Base-by-base conservation (phyloP, 2,329 filamentous ascomycete species). In the Dactylellina parvicollis region DNA sequence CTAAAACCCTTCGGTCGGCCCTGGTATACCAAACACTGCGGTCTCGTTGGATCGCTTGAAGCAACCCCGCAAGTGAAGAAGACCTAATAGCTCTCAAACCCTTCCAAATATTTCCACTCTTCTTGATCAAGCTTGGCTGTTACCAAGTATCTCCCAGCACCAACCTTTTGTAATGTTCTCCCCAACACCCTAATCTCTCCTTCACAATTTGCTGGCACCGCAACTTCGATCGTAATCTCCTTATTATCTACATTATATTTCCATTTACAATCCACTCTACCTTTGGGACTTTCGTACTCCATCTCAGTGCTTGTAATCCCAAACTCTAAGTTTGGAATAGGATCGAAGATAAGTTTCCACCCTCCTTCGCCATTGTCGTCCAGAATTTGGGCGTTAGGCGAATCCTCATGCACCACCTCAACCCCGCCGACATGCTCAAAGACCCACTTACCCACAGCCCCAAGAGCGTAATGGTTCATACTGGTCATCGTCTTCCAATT, bases 381-480 rank as follows among this genome's bases (percentile, higher is more conserved):
- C 18, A 56, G 18, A 10, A 56, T 40, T n/a, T 26, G 4, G 12
- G 52, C 18, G 7, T 42, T 56, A 7, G 52, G 52, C 14, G 52
- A 56, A 49, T 62, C 56, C 5, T 57, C 57, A n/a, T 52, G 47
- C n/a, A 55, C 49, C 0, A 81, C 80, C 0, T 79, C 78, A 0
- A 84, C 76, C 0, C 83, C 83, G 1, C 82, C 83, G 12, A 84
- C 79, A 3, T 79, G 79, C 30, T 80, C 78, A 66, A 84, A 82
- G 20, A 84, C 80, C 82, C 83, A 85, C 70, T 83, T 80, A 0
- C 81, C 82, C 0, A 85, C 82, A 0, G 82, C 81, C 0, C 83
- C 83, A n/a, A 84, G 81, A 0, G 83, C 81, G 57, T 85, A 85
- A 75, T 85, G 83, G 28, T 85, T 84, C 74, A 84, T 84, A 16